Percentiles rank a stretch among this genome's conserved stretches.
phyloP scores from a whole-genome alignment of 2,329 filamentous ascomycete species.

The Botrytis hyacinthi region DNA sequence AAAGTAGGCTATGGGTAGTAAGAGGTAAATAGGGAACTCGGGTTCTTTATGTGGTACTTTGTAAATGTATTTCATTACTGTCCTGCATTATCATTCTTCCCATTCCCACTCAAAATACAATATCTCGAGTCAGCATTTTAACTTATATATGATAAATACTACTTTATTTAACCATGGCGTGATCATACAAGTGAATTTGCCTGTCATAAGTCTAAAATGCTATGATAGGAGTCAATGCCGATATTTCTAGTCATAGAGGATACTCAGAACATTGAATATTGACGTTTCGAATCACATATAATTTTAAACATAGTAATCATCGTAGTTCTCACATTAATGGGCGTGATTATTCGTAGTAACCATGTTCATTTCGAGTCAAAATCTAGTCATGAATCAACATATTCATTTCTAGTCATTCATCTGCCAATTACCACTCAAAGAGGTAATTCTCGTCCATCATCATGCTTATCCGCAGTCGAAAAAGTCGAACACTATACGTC shows the following conservation, averaged over 20 bases:
- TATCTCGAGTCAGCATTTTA: neutral
- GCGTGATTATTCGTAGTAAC: no score
- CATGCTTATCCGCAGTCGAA: neutral
- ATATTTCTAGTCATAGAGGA: neutral
- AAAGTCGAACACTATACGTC: neutral
- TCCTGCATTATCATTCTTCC: neutral
- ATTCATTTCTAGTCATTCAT: neutral
- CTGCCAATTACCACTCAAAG: neutral
- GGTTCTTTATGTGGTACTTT: neutral
- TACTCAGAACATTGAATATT: neutral
- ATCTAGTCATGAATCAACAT: neutral
- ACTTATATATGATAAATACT: neutral
- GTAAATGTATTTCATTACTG: neutral
- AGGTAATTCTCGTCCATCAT: fast-evolving
- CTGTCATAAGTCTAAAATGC: neutral
- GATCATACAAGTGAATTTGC: neutral
- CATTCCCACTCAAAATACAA: neutral
- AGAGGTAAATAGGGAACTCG: fast-evolving
- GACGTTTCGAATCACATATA: neutral
- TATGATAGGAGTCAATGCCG: neutral
- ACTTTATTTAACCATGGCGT: neutral
- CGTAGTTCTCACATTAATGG: neutral
- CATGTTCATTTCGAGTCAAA: no score
- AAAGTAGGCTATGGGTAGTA: neutral
- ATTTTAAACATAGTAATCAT: neutral